Conservation (phyloP, 2,329 filamentous ascomycete species). For the Ascochyta clinopodiicola region DNA sequence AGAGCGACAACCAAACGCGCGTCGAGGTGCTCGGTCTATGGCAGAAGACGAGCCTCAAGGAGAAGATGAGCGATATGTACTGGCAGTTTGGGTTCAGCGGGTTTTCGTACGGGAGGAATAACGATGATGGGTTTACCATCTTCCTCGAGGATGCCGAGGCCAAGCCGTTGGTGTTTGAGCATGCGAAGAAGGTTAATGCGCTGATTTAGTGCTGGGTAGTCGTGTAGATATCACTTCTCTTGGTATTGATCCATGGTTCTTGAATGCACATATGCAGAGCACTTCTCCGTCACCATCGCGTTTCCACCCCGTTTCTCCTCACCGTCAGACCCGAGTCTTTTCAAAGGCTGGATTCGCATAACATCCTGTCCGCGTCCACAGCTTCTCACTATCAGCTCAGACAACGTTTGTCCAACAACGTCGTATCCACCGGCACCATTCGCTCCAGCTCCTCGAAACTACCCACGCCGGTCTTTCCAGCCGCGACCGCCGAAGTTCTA, state of each 20-base stretch:
- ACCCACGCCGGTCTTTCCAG: too few relatives aligned
- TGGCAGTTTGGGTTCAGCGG: slow-evolving; percentile 63
- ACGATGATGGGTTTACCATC: slow-evolving; percentile 65
- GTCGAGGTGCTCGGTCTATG: slow-evolving; percentile 56
- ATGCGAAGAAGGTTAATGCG: slow-evolving; percentile 31
- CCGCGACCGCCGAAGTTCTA: too few relatives aligned
- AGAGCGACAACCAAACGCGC: slow-evolving; percentile 53
- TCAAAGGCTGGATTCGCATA: too few relatives aligned
- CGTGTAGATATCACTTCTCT: too few relatives aligned
- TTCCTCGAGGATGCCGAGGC: slow-evolving; percentile 53
- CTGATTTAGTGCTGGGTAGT: slow-evolving; percentile 16
- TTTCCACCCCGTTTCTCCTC: neutral
- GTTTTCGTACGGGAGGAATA: slow-evolving; percentile 62
- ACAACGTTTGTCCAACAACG: neutral
- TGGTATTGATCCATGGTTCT: too few relatives aligned
- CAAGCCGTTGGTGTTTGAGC: slow-evolving; percentile 28
- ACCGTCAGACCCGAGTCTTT: neutral
- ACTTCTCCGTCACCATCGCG: neutral
- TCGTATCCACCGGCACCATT: neutral
- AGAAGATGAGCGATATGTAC: slow-evolving; percentile 61
- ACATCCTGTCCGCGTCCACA: too few relatives aligned
- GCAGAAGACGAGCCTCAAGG: slow-evolving; percentile 57
- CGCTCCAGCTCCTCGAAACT: too few relatives aligned
- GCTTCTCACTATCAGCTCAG: neutral
- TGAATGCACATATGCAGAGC: neutral